A percentile compares a stretch with the other conserved stretches of the same genome.
Conservation (phyloP, 176 grass and related monocot genomes). For the Triticum turgidum region DNA sequence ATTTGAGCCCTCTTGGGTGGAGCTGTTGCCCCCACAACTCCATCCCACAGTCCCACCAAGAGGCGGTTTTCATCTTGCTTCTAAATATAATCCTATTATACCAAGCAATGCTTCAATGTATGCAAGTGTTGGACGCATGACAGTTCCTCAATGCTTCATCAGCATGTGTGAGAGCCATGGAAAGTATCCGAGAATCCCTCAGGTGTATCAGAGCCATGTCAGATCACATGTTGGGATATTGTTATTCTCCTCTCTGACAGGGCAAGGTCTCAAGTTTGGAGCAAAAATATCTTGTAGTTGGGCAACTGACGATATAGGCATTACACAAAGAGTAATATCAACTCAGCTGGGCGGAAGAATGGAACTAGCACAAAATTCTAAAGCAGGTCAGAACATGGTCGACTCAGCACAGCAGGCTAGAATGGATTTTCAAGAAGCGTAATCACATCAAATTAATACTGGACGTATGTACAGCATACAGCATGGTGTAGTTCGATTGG, state of each 20-base stretch:
- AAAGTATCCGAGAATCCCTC: not conserved
- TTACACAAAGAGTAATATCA: not conserved
- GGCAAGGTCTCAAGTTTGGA: not conserved
- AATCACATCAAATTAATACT: not conserved
- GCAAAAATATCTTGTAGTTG: not conserved
- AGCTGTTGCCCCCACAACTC: not conserved
- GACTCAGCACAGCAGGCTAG: not conserved
- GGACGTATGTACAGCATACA: not conserved
- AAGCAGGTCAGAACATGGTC: not conserved
- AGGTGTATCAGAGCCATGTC: not conserved
- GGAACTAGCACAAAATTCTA: not conserved
- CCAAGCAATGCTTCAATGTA: not conserved
- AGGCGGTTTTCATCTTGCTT: not conserved
- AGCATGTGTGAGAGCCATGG: not conserved
- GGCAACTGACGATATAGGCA: not conserved
- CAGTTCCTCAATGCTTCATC: not conserved
- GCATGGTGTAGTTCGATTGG: not conserved
- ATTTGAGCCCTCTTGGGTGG: not conserved
- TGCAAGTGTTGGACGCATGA: not conserved
- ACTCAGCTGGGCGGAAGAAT: not conserved
- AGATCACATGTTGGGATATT: not conserved
- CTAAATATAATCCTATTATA: not conserved
- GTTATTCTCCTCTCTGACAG: not conserved
- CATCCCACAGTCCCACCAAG: not conserved
- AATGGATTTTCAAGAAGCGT: not conserved